Evolutionary conservation across 164 flowering plant species (phyloP).

Genomic region (Macadamia tetraphylla): DNA sequence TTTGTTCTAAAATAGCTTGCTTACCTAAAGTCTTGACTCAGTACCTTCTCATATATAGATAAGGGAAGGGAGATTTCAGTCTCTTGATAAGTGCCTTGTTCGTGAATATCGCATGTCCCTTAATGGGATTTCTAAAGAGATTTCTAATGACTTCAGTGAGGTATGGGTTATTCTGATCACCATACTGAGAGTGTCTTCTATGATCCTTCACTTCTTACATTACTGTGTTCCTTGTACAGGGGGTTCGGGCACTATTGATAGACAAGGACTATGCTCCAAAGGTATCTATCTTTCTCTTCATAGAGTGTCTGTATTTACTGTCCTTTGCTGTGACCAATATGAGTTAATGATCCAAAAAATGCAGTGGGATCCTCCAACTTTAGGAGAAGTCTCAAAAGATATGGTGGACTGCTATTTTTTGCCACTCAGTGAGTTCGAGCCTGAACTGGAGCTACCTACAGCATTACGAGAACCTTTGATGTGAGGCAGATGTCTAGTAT

Average conservation of each 20-base stretch:
- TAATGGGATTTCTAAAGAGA: constrained; percentile 42
- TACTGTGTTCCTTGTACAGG: constrained; percentile 30
- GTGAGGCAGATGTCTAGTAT: constrained; percentile 15
- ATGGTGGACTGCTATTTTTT: constrained; percentile 70
- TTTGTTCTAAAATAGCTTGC: not conserved
- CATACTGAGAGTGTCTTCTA: not conserved
- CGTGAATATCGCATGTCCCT: constrained; percentile 81
- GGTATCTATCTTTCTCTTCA: constrained; percentile 32
- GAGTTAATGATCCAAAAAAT: constrained; percentile 7
- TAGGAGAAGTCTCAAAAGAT: constrained; percentile 65
- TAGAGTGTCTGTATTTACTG: not conserved
- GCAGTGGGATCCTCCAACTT: constrained; percentile 81
- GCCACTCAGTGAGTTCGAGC: constrained; percentile 49
- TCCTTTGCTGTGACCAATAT: not conserved
- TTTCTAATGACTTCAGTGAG: constrained; percentile 78
- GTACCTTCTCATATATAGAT: constrained; percentile 37
- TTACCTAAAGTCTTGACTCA: not conserved
- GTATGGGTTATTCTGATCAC: constrained; percentile 23
- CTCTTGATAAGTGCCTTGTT: constrained; percentile 75
- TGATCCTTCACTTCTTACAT: not conserved
- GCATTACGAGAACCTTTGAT: constrained; percentile 60
- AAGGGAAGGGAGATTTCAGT: constrained; percentile 79
- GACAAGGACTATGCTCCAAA: constrained; percentile 88
- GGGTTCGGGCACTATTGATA: constrained; percentile 76
- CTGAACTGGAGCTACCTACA: constrained; percentile 68